Evolutionary conservation across 2,329 filamentous ascomycete genomes (phyloP), one percentile per base, ranked within the genome.

Genomic region (Nothophoma quercina): DNA sequence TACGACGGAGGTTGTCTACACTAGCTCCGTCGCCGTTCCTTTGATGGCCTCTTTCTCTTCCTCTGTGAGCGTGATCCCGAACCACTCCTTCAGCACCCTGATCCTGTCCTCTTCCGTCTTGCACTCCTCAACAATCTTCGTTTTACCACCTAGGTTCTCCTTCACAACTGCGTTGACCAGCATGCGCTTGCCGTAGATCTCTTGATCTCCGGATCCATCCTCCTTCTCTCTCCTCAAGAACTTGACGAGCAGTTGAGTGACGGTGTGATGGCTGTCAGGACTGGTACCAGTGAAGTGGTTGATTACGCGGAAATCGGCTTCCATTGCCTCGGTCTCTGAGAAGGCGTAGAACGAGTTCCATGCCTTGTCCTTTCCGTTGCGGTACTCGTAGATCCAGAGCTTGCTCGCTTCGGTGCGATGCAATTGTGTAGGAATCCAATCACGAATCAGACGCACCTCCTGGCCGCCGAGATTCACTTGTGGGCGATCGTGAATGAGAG

Each of bases 351-450:
- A 77, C 0, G 71, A 69, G 36, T 77, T 77, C 77, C 77, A 80
- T 0, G 63, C 64, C 38, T 63, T 62, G 0, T 71, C 67, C 0
- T 46, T 19, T 0, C 61, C 62, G 43, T 79, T 79, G 1, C 76
- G 71, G 58, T 83, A 83, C 69, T 88, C 81, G 64, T 87, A 88
- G 50, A 88, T 79, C 87, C 86, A 89, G 49, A 83, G 70, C 52
- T 80, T 81, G 26, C 78, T 76, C 18, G 48, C 50, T 15, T 59
- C 63, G 25, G 58, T 68, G 18, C 51, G 63, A 41, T 68, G 62
- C 21, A 77, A 73, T 53, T 81, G 75, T 12, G 74, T 71, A 3
- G 82, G 77, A 30, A 83, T 80, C 44, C 75, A 77, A 38, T 80
- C 78, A 29, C 77, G 74, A 19, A 82, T 68, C 5, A 88, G 74